Conservation (phyloP, 345 rosid genomes). For the Eucalyptus shirleyi region DNA sequence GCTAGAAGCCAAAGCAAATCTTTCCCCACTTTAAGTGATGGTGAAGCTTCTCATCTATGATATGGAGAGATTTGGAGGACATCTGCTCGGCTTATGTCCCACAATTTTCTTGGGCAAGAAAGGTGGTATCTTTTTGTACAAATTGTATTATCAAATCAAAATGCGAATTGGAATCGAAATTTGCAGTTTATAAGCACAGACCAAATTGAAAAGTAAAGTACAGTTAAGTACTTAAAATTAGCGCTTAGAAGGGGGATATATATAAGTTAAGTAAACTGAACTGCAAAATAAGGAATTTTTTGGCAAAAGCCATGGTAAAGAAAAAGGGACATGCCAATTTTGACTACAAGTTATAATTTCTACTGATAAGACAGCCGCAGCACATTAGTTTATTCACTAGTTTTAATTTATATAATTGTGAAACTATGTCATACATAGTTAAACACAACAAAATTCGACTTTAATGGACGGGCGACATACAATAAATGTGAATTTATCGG, state of each 20-base stretch:
- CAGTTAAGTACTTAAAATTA: background rate
- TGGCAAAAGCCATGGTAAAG: background rate
- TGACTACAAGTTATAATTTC: background rate
- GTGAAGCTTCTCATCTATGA: background rate
- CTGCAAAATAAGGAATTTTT: background rate
- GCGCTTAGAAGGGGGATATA: background rate
- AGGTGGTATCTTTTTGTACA: background rate
- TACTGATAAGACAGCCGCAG: background rate
- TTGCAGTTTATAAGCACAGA: background rate
- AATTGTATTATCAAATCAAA: background rate
- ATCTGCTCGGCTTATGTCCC: background rate
- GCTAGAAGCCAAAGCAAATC: background rate
- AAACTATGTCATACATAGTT: background rate
- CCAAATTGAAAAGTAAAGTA: background rate
- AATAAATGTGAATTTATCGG: background rate
- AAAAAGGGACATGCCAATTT: background rate
- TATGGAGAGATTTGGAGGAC: background rate
- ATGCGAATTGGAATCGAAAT: background rate
- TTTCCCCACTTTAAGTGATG: background rate
- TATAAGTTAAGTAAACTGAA: background rate
- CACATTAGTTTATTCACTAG: background rate
- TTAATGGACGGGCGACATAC: background rate
- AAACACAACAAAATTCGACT: background rate
- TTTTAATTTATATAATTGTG: background rate
- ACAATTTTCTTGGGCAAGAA: background rate